Base-by-base conservation (phyloP, 768 basidiomycete genomes). In the Pleurotus cornucopiae region DNA sequence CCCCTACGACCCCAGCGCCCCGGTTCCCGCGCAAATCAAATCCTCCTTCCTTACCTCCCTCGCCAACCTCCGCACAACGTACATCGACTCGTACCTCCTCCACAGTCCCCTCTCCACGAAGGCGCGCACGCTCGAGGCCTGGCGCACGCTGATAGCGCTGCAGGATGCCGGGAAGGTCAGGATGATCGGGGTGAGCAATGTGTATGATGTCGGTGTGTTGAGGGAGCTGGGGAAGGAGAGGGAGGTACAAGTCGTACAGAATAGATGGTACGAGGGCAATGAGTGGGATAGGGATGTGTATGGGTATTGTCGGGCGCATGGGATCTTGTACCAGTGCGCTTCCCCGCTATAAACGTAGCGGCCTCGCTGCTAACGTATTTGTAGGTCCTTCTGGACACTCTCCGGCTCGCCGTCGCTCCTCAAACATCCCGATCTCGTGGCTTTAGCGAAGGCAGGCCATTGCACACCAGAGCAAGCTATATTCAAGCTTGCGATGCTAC, bases 361-460 rank as follows among this genome's bases (percentile, higher is more conserved):
- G 23, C 6, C 6, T 23, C 13, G 46, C 5, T 18, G 6, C 13
- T 6, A n/a, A 30, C n/a, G n/a, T 3, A 6, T 49, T 26, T 14
- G n/a, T 61, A 91, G 90, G 62, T 91, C 90, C 14, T 93, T 94
- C 69, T 93, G 92, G 91, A 93, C 92, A 20, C 71, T 94, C 20
- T 79, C 87, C 1, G 88, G 89, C n/a, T 88, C 89, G 2, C 86
- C 89, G 3, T 72, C 64, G 13, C 71, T 92, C 6, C 71, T 91
- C 4, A 54, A 65, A 3, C 78, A 85, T 63, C 79, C 77, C 0
- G 64, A 71, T 2, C 63, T 87, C 4, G 60, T 68, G 14, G 60
- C 69, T 3, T 69, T 87, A 12, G 79, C 84, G 0, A 57, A 72
- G 14, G 71, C 68, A 20, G 71, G 80, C 21, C 67, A 72, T 1